Evolutionary conservation across 306 rosid species (phyloP).

Genomic region (Pterocarpus macrocarpus): DNA sequence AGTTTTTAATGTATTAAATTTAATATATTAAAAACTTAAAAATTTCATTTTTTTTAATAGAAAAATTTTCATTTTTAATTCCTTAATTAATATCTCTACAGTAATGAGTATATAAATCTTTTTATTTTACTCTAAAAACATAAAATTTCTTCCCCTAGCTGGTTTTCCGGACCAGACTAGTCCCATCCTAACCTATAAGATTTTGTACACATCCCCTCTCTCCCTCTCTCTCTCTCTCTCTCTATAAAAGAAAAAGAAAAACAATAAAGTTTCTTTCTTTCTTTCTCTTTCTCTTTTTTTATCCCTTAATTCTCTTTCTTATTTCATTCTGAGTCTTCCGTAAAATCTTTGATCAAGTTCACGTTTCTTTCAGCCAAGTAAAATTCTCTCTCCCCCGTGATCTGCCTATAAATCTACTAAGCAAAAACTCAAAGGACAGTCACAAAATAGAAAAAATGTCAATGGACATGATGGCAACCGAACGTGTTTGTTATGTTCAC

Average conservation of each 20-base stretch:
- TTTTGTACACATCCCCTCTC: slow-evolving; percentile 56
- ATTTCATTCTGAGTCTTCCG: slow-evolving; percentile 28
- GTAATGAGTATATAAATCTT: no score
- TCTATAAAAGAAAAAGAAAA: not conserved
- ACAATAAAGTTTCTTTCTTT: not conserved
- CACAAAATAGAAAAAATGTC: slow-evolving; percentile 60
- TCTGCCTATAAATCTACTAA: slow-evolving; percentile 56
- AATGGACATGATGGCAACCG: slow-evolving; percentile 92
- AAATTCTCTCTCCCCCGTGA: slow-evolving; percentile 46
- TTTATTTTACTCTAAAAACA: not conserved
- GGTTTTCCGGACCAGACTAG: slow-evolving; percentile 72
- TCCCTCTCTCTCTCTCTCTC: slow-evolving; percentile 45
- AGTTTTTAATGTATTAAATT: no score
- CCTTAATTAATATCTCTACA: no score
- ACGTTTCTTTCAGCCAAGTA: slow-evolving; percentile 49
- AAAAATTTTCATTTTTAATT: no score
- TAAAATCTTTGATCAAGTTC: slow-evolving; percentile 36
- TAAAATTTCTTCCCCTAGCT: not conserved
- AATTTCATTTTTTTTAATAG: no score
- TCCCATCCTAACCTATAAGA: slow-evolving; percentile 68
- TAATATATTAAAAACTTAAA: no score
- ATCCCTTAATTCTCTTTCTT: not conserved
- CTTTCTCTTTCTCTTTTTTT: not conserved
- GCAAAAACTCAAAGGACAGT: slow-evolving; percentile 45
- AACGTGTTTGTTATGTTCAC: slow-evolving; percentile 99